Evolutionary conservation across 345 rosid genomes (phyloP).

Genomic region (Bruguiera sexangula): DNA sequence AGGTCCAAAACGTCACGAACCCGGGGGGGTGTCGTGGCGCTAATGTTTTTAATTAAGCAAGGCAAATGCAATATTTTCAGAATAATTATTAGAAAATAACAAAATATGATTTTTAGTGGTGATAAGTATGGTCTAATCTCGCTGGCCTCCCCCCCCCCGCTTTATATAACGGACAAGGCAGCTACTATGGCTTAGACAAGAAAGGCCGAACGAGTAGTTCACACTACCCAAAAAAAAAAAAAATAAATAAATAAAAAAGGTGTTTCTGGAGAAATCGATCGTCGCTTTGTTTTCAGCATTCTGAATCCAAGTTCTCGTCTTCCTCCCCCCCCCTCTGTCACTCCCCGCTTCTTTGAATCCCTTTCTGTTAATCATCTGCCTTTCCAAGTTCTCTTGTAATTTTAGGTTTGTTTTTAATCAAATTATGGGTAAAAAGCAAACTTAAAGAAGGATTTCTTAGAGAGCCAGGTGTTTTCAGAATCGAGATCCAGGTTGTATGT

Average conservation of each 20-base stretch:
- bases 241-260: not conserved
- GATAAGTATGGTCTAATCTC: slow-evolving; percentile 12
- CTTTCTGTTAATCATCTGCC: slow-evolving; percentile 79
- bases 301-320: no score
- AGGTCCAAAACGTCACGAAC: slow-evolving; percentile 15
- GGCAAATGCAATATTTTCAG: not conserved
- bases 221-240: not conserved
- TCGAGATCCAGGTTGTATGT: slow-evolving; percentile 51
- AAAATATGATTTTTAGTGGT: not conserved
- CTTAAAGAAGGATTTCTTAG: slow-evolving; percentile 41
- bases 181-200: slow-evolving; percentile 9
- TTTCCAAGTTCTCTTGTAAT: slow-evolving; percentile 41
- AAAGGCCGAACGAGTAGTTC: slow-evolving; percentile 31
- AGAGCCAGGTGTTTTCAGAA: slow-evolving; percentile 83
- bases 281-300: not conserved
- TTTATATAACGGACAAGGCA: slow-evolving; percentile 39
- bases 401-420: slow-evolving; percentile 40
- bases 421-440: slow-evolving; percentile 36
- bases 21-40: no score
- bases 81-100: slow-evolving; percentile 1
- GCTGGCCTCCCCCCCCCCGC: not conserved
- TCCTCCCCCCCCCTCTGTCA: slow-evolving; percentile 31
- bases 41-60: not conserved
- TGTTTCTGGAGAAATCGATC: slow-evolving; percentile 13
- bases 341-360: slow-evolving; percentile 63